A percentile compares a stretch with the other conserved stretches of the same genome.
These are phyloP conservation scores for Candida peoriensis DNA, from an alignment of 805 yeast genomes.

Conservation along the genomic window DNA sequence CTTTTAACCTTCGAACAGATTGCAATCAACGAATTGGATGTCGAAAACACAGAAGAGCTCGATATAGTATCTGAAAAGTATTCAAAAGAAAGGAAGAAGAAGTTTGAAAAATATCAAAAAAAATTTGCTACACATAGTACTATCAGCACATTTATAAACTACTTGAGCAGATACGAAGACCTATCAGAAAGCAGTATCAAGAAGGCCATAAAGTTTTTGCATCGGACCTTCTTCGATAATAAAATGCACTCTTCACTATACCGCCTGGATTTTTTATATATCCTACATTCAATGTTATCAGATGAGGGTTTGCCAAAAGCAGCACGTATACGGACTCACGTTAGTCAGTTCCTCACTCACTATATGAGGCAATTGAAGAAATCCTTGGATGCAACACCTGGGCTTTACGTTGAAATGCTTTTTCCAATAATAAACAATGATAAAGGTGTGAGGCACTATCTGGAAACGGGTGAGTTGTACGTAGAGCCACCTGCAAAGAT, in stretches of 20 bases:
- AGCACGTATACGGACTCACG: conserved; percentile 47
- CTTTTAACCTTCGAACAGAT: conserved; percentile 24
- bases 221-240: conserved; percentile 59
- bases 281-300: conserved; percentile 49
- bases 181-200: conserved; percentile 55
- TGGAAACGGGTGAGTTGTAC: conserved; percentile 51
- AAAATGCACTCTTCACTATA: conserved; percentile 54
- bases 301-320: conserved; percentile 43
- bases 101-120: conserved; percentile 36
- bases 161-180: conserved; percentile 57
- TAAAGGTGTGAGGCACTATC: conserved; percentile 42
- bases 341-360: conserved; percentile 59
- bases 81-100: conserved; percentile 34
- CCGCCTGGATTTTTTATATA: conserved; percentile 68
- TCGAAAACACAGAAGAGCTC: conserved; percentile 22
- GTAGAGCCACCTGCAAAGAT: conserved; percentile 12
- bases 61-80: conserved; percentile 25
- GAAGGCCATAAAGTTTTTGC: conserved; percentile 63
- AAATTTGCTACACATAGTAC: conserved; percentile 53
- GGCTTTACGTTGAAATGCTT: conserved; percentile 56
- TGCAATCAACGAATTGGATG: conserved; percentile 30
- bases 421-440: conserved; percentile 50
- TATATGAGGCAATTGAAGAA: conserved; percentile 56
- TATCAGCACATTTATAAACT: conserved; percentile 60
- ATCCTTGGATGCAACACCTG: conserved; percentile 45